These are phyloP conservation scores for Ophiostoma populinum DNA, from an alignment of 2,329 filamentous ascomycete species.

Conservation along the genomic window DNA sequence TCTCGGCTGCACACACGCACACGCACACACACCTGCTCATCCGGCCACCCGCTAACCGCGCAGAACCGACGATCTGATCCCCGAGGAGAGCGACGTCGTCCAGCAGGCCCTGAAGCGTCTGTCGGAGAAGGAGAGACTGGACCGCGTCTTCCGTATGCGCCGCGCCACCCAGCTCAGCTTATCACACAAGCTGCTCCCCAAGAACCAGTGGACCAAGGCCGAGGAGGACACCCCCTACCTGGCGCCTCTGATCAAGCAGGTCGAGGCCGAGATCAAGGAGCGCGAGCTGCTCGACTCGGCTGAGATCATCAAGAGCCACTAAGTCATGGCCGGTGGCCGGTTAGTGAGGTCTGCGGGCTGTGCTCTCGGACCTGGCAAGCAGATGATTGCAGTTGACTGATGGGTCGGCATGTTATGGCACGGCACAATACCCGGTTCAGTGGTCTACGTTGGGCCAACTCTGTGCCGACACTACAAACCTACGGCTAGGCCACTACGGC, in stretches of 20 bases:
- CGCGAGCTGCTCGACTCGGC: constrained; percentile 34
- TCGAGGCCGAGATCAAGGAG: constrained; percentile 31
- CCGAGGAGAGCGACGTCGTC: constrained; percentile 78
- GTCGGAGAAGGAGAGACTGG: constrained; percentile 76
- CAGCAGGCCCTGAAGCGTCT: constrained; percentile 83
- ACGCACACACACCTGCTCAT: too few species aligned
- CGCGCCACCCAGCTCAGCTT: constrained; percentile 69
- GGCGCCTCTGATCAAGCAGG: constrained; percentile 31
- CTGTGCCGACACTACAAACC: too few species aligned
- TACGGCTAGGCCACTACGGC: too few species aligned
- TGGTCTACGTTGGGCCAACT: too few species aligned
- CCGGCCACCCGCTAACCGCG: not conserved
- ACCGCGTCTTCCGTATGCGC: constrained; percentile 93
- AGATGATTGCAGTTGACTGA: too few species aligned
- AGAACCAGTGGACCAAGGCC: constrained; percentile 41
- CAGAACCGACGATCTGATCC: constrained; percentile 87
- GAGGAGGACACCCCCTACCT: constrained; percentile 41
- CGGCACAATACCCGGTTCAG: too few species aligned
- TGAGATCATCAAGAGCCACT: constrained; percentile 31
- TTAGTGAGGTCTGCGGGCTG: too few species aligned
- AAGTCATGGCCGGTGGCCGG: constrained; percentile 3
- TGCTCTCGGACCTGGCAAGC: too few species aligned
- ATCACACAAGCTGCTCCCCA: constrained; percentile 46
- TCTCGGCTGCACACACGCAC: too few species aligned
- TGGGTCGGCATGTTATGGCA: too few species aligned